Evolutionary conservation across 305 asterid genomes (phyloP), one percentile per base, ranked within the genome.

Genomic region (Solanum aculeatissimum): DNA sequence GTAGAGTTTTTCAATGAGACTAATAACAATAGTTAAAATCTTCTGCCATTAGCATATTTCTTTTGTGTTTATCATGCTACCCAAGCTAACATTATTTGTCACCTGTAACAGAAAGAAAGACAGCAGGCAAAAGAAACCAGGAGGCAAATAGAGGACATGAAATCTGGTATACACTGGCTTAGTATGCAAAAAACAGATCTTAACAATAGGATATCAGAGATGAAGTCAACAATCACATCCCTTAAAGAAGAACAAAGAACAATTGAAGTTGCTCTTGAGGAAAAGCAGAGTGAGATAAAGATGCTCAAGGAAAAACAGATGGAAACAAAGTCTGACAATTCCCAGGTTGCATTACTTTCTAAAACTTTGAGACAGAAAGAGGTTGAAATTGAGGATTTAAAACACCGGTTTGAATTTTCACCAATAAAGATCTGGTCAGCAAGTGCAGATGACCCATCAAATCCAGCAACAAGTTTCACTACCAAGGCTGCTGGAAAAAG

Each of bases 221-320:
- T 94, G 98, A 91, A 89, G 60, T 92, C 98, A 4, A 89, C 90
- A 6, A 90, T 93, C 68, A 87, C 94, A 82, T 92, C 93, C 80
- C 93, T 93, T 19, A 86, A 86, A 80, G 93, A 93, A 14, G 97
- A 95, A 79, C 95, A 91, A 57, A 86, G 70, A 84, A 62, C 91
- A 16, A 75, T 90, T 1, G 93, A 89, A 35, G 80, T 80, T 19
- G 88, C 91, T 40, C 87, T 89, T 5, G 89, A 90, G 83, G 93
- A 92, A 82, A 93, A 88, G 87, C 92, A 92, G 86, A 88, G 87
- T 35, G 92, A 92, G 87, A 90, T 90, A 83, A 91, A 87, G 86
- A 60, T 80, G 62, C 86, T 90, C 82, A 87, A 81, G 84, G 89
- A 87, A 7, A 85, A 54, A 49, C 62, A 81, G 19, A 57, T 23